Conservation (phyloP, 768 basidiomycete genomes). For the Russula emetica region DNA sequence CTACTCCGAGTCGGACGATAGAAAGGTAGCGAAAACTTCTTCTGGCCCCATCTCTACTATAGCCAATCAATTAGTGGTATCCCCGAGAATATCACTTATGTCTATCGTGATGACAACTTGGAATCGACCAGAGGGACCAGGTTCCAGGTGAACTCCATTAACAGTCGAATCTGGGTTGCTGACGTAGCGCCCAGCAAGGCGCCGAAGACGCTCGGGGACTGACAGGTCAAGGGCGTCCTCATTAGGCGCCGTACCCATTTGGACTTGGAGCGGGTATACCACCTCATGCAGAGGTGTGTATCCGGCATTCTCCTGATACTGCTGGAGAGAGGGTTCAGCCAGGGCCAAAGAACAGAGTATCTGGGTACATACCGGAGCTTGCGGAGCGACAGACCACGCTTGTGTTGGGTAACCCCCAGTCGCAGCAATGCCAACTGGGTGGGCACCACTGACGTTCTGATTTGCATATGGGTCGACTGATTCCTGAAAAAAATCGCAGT, state of each 20-base stretch:
- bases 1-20: background rate
- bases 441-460: background rate
- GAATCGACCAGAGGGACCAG: background rate
- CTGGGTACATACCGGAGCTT: background rate
- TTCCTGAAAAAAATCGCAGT: background rate
- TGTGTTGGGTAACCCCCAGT: background rate
- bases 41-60: background rate
- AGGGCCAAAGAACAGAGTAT: background rate
- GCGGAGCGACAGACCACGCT: background rate
- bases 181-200: constrained; percentile 1
- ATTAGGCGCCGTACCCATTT: too few relatives aligned
- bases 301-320: background rate
- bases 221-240: background rate
- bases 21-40: background rate
- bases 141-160: background rate
- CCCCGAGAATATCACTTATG: background rate
- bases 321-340: background rate
- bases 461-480: background rate
- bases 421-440: background rate
- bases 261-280: background rate
- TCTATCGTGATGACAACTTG: constrained; percentile 5
- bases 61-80: background rate
- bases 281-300: background rate
- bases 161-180: background rate
- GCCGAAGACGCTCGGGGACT: background rate